phyloP scores from a whole-genome alignment of 768 basidiomycete genomes.

The Boletus patriciae region DNA sequence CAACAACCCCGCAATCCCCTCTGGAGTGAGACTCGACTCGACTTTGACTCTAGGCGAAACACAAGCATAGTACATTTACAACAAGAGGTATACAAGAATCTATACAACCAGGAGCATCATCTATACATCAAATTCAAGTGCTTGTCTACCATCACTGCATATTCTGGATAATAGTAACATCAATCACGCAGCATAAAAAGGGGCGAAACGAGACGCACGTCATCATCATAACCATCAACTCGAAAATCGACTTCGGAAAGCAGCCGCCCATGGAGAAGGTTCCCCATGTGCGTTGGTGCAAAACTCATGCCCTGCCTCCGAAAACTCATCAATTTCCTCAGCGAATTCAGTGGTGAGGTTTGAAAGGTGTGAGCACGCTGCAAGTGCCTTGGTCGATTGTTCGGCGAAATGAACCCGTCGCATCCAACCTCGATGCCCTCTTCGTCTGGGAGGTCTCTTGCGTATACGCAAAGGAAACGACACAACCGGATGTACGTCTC shows the following conservation, averaged over 20 bases:
- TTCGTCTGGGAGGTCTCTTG: constrained; percentile 13
- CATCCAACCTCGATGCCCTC: constrained; percentile 4
- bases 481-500: constrained; percentile 31
- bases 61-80: not conserved
- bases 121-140: not conserved
- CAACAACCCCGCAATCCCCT: too few relatives aligned
- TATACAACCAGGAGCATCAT: not conserved
- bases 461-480: constrained; percentile 27
- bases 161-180: not conserved
- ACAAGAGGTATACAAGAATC: not conserved
- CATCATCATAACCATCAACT: not conserved
- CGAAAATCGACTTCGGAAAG: constrained; percentile 19
- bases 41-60: too few relatives aligned
- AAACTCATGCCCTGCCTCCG: constrained; percentile 44
- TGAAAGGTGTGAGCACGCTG: constrained; percentile 27
- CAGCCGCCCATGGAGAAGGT: constrained; percentile 33
- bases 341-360: constrained; percentile 35
- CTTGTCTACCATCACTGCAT: not conserved
- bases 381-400: constrained; percentile 10
- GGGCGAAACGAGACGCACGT: not conserved
- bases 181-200: not conserved
- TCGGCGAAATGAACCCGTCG: constrained; percentile 25
- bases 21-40: too few relatives aligned
- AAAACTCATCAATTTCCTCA: constrained; percentile 21
- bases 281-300: constrained; percentile 42